A percentile compares a stretch with the other conserved stretches of the same genome.
Evolutionary conservation across 2,329 filamentous ascomycete species (phyloP).

Genomic region (Microsporum canis): DNA sequence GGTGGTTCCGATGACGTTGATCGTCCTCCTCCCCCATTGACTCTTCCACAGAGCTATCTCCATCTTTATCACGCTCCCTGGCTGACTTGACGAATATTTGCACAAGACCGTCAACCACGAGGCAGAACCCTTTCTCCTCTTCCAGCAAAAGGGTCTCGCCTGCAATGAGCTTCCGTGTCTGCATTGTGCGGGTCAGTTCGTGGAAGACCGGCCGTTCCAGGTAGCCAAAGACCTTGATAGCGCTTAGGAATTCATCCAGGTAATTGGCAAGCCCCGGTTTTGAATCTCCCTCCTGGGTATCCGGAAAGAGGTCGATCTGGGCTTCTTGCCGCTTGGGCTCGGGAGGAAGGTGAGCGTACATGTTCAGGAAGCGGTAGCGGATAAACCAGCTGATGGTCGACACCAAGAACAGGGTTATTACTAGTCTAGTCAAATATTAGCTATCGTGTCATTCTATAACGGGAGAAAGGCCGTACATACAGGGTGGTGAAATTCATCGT

Average conservation of each 20-base stretch:
- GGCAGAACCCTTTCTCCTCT: constrained; percentile 94
- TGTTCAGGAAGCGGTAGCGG: constrained; percentile 88
- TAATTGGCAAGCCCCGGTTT: constrained; percentile 94
- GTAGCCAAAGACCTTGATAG: constrained; percentile 98
- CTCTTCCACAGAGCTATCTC: constrained; percentile 33
- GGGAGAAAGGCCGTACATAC: constrained; percentile 39
- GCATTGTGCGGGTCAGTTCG: constrained; percentile 94
- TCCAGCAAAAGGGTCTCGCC: constrained; percentile 91
- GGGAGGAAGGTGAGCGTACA: constrained; percentile 86
- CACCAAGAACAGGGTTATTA: constrained; percentile 64
- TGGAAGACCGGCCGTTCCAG: constrained; percentile 94
- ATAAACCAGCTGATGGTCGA: constrained; percentile 91
- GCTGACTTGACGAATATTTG: constrained; percentile 97
- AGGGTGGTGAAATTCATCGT: constrained; percentile 98
- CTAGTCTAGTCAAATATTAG: constrained; percentile 41
- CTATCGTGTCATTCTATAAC: not conserved
- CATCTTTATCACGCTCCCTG: constrained; percentile 26
- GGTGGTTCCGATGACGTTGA: constrained; percentile 45
- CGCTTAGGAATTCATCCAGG: constrained; percentile 91
- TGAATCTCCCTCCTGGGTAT: constrained; percentile 75
- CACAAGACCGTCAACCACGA: constrained; percentile 90
- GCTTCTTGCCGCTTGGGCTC: constrained; percentile 95
- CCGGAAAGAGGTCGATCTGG: constrained; percentile 87
- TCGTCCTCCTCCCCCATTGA: constrained; percentile 44
- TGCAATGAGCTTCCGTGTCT: constrained; percentile 89